Evolutionary conservation across 2,329 filamentous ascomycete genomes (phyloP), one percentile per base, ranked within the genome.

Genomic region (Cladosporium sp.): DNA sequence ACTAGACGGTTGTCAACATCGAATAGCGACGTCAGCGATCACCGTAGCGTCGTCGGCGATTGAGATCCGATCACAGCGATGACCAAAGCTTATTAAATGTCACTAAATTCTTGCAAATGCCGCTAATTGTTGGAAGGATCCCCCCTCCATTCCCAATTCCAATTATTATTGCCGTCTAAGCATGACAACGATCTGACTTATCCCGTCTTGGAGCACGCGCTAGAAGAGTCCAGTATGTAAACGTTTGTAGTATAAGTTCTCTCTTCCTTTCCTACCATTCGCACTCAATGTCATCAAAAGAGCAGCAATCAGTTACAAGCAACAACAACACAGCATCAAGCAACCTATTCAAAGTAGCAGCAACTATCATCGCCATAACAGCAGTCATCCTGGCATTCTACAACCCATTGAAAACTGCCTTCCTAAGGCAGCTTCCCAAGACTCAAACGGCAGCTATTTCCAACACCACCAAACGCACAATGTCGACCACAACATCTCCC

Each of bases 381-480:
- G 66, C 80, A 70, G 66, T 82, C 78, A 79, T 74, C 66, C 77
- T 84, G 82, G 81, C 81, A 67, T 74, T 82, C 72, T 79, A 78
- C 65, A 76, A 71, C 54, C 74, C 79, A 4, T 68, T 82, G 49
- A 78, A 79, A 65, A 76, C 70, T 68, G 69, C 73, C 57, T 68
- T 82, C 7, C 70, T 78, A 24, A 77, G 75, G 54, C 64, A 76
- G 59, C 65, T 78, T 54, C 65, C 72, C n/a, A 78, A 75, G 65
- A 55, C 73, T 30, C 60, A 66, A 24, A 63, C 72, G 61, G 60
- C 71, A 30, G 18, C 66, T 36, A 34, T 69, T 41, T 34, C 66
- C 24, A 44, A 47, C n/a, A 60, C 55, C 8, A 64, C 68, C 15
- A 61, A 73, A 38, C 77, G 78, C 69, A 73, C 76, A 68, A 81